Conservation (phyloP, 495 filamentous ascomycete genomes). For the Hapsidospora chrysogenum region DNA sequence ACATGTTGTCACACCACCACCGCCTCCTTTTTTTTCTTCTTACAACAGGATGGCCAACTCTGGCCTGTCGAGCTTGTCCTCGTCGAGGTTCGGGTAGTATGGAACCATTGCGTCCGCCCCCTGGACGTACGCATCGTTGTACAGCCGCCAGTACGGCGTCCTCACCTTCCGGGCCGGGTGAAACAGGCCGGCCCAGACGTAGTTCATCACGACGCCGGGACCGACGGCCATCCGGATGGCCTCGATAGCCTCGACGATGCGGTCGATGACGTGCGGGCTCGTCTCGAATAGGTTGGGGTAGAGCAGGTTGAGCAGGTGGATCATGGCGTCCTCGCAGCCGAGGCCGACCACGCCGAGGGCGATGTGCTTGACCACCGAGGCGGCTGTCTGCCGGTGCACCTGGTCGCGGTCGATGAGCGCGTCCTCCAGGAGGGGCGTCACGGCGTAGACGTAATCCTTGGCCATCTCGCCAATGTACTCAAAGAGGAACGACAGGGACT, state of each 20-base stretch:
- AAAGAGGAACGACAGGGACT: conserved; percentile 92
- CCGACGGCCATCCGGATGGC: conserved; percentile 91
- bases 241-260: conserved; percentile 92
- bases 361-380: conserved; percentile 91
- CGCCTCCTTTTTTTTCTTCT: too few relatives aligned
- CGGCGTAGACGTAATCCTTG: conserved; percentile 97
- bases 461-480: conserved; percentile 99
- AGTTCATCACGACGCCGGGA: conserved; percentile 84
- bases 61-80: conserved; percentile 54
- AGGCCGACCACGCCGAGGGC: conserved; percentile 90
- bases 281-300: conserved; percentile 98
- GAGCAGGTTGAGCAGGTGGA: conserved; percentile 89
- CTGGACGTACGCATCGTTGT: conserved; percentile 96
- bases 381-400: conserved; percentile 94
- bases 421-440: conserved; percentile 93
- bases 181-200: conserved; percentile 94
- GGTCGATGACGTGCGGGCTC: conserved; percentile 93
- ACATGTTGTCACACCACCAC: too few relatives aligned
- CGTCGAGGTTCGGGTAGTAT: conserved; percentile 74
- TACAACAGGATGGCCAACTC: conserved; percentile 78
- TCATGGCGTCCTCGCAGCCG: conserved; percentile 97
- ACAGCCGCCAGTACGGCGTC: conserved; percentile 82
- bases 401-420: conserved; percentile 96
- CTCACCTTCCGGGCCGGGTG: conserved; percentile 91
- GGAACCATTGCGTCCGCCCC: conserved; percentile 87